phyloP scores from a whole-genome alignment of 2,329 filamentous ascomycete genomes.

The Fusarium papillatum region DNA sequence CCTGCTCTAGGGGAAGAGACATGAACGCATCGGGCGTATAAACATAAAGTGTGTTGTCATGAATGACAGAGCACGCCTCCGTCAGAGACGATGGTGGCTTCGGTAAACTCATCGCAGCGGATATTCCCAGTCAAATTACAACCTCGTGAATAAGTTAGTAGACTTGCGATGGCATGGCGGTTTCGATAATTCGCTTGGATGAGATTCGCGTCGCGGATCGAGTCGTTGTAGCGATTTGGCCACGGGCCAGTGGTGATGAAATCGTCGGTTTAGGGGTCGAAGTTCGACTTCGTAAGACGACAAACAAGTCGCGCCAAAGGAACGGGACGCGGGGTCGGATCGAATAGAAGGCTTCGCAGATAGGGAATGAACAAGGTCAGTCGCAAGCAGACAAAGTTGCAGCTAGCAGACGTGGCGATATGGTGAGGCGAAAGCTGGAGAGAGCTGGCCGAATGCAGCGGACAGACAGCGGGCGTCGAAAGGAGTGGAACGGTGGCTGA shows the following conservation, averaged over 20 bases:
- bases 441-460: slow-evolving; percentile 43
- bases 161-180: slow-evolving; percentile 45
- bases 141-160: slow-evolving; percentile 27
- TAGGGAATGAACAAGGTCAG: slow-evolving; percentile 34
- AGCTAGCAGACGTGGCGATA: slow-evolving; percentile 29
- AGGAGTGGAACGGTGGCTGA: slow-evolving; percentile 38
- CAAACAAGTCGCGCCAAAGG: slow-evolving; percentile 9
- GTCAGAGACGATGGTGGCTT: slow-evolving; percentile 78
- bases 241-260: slow-evolving; percentile 13
- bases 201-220: slow-evolving; percentile 30
- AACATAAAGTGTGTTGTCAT: slow-evolving; percentile 87
- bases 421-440: slow-evolving; percentile 30
- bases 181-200: slow-evolving; percentile 18
- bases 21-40: slow-evolving; percentile 84
- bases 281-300: slow-evolving; percentile 17
- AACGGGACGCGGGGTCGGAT: slow-evolving; percentile 12
- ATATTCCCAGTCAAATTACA: slow-evolving; percentile 22
- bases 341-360: slow-evolving; percentile 24
- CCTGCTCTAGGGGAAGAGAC: slow-evolving; percentile 76
- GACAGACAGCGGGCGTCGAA: slow-evolving; percentile 31
- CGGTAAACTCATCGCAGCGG: slow-evolving; percentile 76
- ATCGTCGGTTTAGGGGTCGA: slow-evolving; percentile 15
- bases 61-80: slow-evolving; percentile 85
- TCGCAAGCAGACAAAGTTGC: slow-evolving; percentile 37
- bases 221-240: slow-evolving; percentile 7